Conservation (phyloP, 192 early-diverging fungal genomes). For the Podochytrium sp. region DNA sequence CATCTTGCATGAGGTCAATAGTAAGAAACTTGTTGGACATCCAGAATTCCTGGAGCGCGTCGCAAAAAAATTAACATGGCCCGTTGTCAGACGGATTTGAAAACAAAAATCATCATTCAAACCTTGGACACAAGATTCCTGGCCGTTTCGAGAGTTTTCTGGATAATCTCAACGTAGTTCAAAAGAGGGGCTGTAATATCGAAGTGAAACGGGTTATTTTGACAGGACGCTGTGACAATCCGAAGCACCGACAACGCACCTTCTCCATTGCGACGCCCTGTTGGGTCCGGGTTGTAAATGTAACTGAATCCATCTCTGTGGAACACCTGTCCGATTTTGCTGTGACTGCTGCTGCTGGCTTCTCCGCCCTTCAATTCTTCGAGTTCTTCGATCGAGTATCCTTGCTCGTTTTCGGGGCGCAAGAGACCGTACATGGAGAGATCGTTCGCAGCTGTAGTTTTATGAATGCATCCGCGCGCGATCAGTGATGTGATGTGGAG, state of each 20-base stretch:
- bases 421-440: constrained; percentile 53
- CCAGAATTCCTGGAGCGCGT: constrained; percentile 36
- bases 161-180: constrained; percentile 45
- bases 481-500: not conserved
- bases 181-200: constrained; percentile 41
- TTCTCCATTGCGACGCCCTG: constrained; percentile 57
- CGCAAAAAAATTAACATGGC: not conserved
- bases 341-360: constrained; percentile 4
- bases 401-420: constrained; percentile 58
- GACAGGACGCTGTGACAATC: not conserved
- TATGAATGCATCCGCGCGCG: too few species aligned
- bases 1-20: constrained; percentile 39
- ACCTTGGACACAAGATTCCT: constrained; percentile 34
- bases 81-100: not conserved
- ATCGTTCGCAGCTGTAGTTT: constrained; percentile 48
- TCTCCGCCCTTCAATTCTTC: constrained; percentile 44
- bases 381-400: constrained; percentile 61
- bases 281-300: constrained; percentile 56
- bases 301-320: constrained; percentile 43
- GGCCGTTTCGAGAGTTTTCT: constrained; percentile 49
- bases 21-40: constrained; percentile 43
- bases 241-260: constrained; percentile 33
- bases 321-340: constrained; percentile 28
- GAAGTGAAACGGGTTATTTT: not conserved
- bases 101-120: constrained; percentile 6